phyloP scores from a whole-genome alignment of 2,329 filamentous ascomycete species.

The Sphaerostilbella broomeana region DNA sequence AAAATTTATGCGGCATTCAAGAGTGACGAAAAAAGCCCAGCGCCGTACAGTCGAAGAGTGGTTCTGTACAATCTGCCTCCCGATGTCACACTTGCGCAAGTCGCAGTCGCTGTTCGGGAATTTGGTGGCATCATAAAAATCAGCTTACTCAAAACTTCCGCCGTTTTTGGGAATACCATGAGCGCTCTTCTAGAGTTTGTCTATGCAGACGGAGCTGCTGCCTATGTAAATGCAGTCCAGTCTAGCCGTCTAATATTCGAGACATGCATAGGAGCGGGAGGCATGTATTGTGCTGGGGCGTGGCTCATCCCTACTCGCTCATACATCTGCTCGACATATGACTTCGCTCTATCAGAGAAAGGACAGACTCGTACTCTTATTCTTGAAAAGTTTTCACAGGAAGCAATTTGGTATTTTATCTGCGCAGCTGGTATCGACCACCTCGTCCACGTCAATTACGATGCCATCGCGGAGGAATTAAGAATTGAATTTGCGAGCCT shows the following conservation, averaged over 20 bases:
- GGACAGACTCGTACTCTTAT: slow-evolving; percentile 13
- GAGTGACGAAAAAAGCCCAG: not conserved
- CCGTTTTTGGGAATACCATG: not conserved
- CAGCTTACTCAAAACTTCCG: slow-evolving; percentile 3
- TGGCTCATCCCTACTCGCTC: slow-evolving; percentile 15
- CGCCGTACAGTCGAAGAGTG: slow-evolving; percentile 18
- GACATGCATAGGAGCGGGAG: not conserved
- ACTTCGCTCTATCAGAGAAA: not conserved
- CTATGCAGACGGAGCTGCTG: not conserved
- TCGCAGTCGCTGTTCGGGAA: slow-evolving; percentile 30
- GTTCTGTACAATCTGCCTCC: slow-evolving; percentile 21
- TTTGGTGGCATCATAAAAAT: slow-evolving; percentile 13
- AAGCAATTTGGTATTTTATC: slow-evolving; percentile 19
- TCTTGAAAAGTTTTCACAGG: slow-evolving; percentile 16
- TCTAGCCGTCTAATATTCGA: not conserved
- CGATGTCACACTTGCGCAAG: slow-evolving; percentile 25
- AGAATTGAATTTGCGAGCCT: slow-evolving; percentile 18
- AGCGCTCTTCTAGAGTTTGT: slow-evolving; percentile 20
- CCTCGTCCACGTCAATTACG: slow-evolving; percentile 9
- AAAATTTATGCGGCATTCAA: not conserved
- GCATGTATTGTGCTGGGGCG: not conserved
- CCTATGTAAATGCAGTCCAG: not conserved
- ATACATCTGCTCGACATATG: not conserved
- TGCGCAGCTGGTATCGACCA: slow-evolving; percentile 8
- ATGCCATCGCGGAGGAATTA: slow-evolving; percentile 1